Evolutionary conservation across 1,284 basidiomycete species (phyloP), one percentile per base, ranked within the genome.

Genomic region (Chiua sp.): DNA sequence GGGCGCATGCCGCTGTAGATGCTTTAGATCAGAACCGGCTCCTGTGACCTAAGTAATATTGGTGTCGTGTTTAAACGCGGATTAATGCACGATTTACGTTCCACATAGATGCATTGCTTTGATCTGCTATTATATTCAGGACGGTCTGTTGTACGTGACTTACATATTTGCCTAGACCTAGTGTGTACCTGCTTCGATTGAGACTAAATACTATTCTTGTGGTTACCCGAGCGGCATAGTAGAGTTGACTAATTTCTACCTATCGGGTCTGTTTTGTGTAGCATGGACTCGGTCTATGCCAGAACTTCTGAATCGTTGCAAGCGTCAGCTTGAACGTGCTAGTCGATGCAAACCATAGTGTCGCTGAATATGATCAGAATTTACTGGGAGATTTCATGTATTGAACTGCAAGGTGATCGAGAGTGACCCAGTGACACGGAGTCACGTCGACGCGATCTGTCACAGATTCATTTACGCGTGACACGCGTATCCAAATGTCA

Each of bases 1-100:
- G 82, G 57, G 77, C 80, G 28, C 74, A 81, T 52, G 79, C 81
- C 0, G 81, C 80, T 10, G 55, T 81, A 30, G 76, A 79, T 52
- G 77, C 74, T 1, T 65, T 84, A 23, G 75, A 73, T 18, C 70
- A 74, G 47, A 61, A 73, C 44, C 67, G 63, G 53, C 60, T 26
- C 10, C 65, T 75, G n/a, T 72, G 42, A 55, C 7, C 42, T 32
- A n/a, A 10, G 30, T 32, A 6, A 11, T 47, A 23, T 22, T 11
- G 7, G 13, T 32, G 37, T 30, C 46, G 48, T 15, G 20, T 32
- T 16, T 30, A 33, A 22, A n/a, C 7, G 23, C 10, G 5, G 15
- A 23, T 37, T 23, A n/a, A 50, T n/a, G 44, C 22, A 57, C 23
- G 49, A 18, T 59, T 13, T 22, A 47, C 47, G 28, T 18, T n/a